phyloP scores from a whole-genome alignment of 352 stramenopile genomes.

The Pythium rhizo-oryzae region DNA sequence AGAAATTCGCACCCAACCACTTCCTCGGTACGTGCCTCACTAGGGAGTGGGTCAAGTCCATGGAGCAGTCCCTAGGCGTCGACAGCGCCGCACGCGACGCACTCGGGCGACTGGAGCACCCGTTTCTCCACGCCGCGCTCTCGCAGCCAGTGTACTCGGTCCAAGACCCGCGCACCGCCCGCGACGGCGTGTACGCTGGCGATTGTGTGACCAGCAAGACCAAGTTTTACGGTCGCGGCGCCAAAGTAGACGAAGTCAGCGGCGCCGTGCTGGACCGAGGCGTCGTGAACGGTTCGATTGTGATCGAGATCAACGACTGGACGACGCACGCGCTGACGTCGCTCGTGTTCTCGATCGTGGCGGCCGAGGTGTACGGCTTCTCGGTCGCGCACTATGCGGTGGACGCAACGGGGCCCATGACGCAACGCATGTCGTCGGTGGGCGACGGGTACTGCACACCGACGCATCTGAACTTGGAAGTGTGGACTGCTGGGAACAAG shows the following conservation, averaged over 20 bases:
- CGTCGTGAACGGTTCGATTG: slow-evolving; percentile 24
- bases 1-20: slow-evolving; percentile 28
- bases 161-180: slow-evolving; percentile 24
- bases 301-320: slow-evolving; percentile 36
- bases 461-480: slow-evolving; percentile 40
- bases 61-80: slow-evolving; percentile 16
- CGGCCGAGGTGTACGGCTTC: slow-evolving; percentile 21
- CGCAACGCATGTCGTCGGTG: slow-evolving; percentile 40
- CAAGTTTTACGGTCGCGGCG: slow-evolving; percentile 32
- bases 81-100: slow-evolving; percentile 3
- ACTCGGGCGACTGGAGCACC: slow-evolving; percentile 22
- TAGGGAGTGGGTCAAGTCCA: slow-evolving; percentile 32
- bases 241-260: slow-evolving; percentile 18
- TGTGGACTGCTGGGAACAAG: slow-evolving; percentile 30
- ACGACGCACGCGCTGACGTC: slow-evolving; percentile 28
- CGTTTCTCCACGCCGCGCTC: slow-evolving; percentile 33
- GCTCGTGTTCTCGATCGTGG: slow-evolving; percentile 37
- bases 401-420: slow-evolving; percentile 5
- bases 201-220: slow-evolving; percentile 24
- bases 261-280: slow-evolving; percentile 25
- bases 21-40: slow-evolving; percentile 39
- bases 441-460: slow-evolving; percentile 33
- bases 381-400: slow-evolving; percentile 8
- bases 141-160: slow-evolving; percentile 27
- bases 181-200: background rate